Evolutionary conservation across 129 eudicot species (phyloP).

Genomic region (Mikania micrantha): DNA sequence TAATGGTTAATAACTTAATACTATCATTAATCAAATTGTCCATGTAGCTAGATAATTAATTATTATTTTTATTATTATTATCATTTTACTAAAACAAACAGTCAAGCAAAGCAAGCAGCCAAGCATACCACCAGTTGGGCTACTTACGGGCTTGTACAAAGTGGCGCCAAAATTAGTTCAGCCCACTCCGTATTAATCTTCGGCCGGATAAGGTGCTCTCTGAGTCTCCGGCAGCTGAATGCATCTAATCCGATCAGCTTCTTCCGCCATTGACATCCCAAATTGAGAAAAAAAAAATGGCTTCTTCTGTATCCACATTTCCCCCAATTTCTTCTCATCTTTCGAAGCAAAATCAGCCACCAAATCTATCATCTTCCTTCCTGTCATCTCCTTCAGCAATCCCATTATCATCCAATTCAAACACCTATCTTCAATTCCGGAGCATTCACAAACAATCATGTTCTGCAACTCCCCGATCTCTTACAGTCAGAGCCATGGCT

Average conservation of each 20-base stretch:
- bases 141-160: not conserved
- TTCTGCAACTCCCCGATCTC: constrained; percentile 31
- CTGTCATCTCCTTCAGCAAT: constrained; percentile 21
- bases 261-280: constrained; percentile 7
- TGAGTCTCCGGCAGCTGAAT: no score
- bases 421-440: constrained; percentile 18
- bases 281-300: constrained; percentile 2
- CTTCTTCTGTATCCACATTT: constrained; percentile 26
- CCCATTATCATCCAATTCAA: constrained; percentile 29
- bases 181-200: no score
- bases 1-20: no score
- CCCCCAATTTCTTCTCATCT: constrained; percentile 15
- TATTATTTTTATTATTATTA: no score
- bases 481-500: constrained; percentile 75
- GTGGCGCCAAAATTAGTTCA: constrained; percentile 1
- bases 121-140: not conserved
- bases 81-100: no score
- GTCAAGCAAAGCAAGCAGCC: no score
- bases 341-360: constrained; percentile 18
- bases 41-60: no score
- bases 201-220: constrained; percentile 18
- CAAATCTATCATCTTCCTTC: constrained; percentile 23
- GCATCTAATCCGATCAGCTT: constrained; percentile 15
- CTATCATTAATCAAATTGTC: no score
- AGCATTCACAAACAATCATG: constrained; percentile 15